A percentile compares a stretch with the other conserved stretches of the same genome.
Conservation (phyloP, 208 protist genomes). For the Leishmania gerbilli region DNA sequence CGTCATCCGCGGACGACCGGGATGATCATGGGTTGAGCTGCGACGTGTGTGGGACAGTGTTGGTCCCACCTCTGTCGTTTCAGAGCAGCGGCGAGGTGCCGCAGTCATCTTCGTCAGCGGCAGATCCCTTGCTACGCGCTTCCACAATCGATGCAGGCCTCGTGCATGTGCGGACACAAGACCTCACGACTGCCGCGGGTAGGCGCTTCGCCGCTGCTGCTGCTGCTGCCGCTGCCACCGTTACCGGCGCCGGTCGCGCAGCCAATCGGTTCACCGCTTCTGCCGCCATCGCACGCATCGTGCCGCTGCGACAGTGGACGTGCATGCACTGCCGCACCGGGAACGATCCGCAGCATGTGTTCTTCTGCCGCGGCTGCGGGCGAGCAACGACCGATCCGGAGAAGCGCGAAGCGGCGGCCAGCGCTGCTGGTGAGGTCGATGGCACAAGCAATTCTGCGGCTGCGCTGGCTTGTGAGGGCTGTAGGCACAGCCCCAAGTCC, state of each 20-base stretch:
- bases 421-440: constrained; percentile 1
- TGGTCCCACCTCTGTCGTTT: constrained; percentile 4
- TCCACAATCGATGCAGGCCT: neutral
- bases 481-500: constrained; percentile 8
- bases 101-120: neutral
- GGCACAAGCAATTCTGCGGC: constrained; percentile 23
- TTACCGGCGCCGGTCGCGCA: constrained; percentile 23
- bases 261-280: constrained; percentile 16
- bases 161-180: neutral
- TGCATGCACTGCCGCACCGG: constrained; percentile 52
- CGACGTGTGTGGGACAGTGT: constrained; percentile 23
- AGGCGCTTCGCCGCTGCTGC: neutral
- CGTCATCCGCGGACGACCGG: constrained; percentile 26
- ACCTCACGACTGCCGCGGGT: neutral
- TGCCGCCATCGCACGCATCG: constrained; percentile 20
- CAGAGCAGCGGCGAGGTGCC: neutral
- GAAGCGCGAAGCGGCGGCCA: neutral
- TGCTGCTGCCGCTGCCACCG: constrained; percentile 4
- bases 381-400: constrained; percentile 4
- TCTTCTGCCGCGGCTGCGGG: constrained; percentile 56
- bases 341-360: constrained; percentile 62
- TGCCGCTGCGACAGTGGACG: constrained; percentile 67
- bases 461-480: constrained; percentile 18
- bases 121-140: neutral
- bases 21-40: constrained; percentile 17